These are phyloP conservation scores for Lentinula novae-zelandiae DNA, from an alignment of 1,284 basidiomycete genomes.

Conservation along the genomic window DNA sequence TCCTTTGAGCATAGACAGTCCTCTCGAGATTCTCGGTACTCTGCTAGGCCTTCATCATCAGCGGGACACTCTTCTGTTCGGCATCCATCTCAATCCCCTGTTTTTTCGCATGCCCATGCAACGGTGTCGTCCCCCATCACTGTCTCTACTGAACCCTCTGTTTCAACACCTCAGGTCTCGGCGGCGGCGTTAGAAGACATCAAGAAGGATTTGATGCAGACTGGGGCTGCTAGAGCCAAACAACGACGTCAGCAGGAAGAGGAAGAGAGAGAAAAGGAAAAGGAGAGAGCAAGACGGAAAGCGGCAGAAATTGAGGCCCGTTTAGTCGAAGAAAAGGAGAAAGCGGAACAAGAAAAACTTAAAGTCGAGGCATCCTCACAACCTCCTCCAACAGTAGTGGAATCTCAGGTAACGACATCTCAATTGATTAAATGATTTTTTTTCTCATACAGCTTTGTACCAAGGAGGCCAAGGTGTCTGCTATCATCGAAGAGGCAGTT, in stretches of 20 bases:
- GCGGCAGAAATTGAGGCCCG: slow-evolving; percentile 81
- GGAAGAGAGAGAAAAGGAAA: slow-evolving; percentile 77
- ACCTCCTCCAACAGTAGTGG: neutral
- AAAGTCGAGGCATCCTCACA: neutral
- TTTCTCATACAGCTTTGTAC: neutral
- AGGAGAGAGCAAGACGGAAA: slow-evolving; percentile 82
- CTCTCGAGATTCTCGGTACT: slow-evolving; percentile 34
- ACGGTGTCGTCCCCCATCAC: slow-evolving; percentile 19
- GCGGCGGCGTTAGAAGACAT: slow-evolving; percentile 65
- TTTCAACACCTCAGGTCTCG: slow-evolving; percentile 28
- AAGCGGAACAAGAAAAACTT: neutral
- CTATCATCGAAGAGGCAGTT: slow-evolving; percentile 2
- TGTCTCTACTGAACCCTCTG: slow-evolving; percentile 23
- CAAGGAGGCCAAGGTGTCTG: slow-evolving; percentile 4
- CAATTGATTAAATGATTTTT: neutral
- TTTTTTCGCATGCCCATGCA: slow-evolving; percentile 35
- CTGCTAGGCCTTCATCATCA: slow-evolving; percentile 24
- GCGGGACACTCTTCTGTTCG: slow-evolving; percentile 25
- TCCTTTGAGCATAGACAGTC: slow-evolving; percentile 29
- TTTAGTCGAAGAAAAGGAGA: slow-evolving; percentile 43
- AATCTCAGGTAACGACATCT: neutral
- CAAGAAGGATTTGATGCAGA: slow-evolving; percentile 85
- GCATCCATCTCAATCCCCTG: slow-evolving; percentile 39
- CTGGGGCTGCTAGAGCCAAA: slow-evolving; percentile 84
- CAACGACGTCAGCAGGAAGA: slow-evolving; percentile 81